These are phyloP conservation scores for Ricinus communis DNA, from an alignment of 345 rosid genomes.

Conservation along the genomic window DNA sequence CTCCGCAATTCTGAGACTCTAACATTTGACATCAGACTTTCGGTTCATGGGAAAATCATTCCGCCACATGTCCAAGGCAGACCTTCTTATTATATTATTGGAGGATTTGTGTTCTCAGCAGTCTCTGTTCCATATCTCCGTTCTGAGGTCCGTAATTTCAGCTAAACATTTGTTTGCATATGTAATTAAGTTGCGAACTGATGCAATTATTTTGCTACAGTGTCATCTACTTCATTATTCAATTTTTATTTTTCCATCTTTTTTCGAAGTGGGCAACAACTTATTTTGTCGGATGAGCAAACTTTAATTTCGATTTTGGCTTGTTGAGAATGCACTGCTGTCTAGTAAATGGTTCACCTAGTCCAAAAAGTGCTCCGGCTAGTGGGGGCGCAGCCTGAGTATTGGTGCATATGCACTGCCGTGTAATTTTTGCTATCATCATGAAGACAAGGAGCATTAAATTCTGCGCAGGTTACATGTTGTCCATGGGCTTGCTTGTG, in stretches of 20 bases:
- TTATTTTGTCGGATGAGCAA: too few relatives aligned
- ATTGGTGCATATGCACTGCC: too few relatives aligned
- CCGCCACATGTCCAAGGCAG: conserved; percentile 77
- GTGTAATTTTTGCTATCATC: not conserved
- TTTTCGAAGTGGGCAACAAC: too few relatives aligned
- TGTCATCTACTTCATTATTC: not conserved
- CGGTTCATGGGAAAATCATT: conserved; percentile 75
- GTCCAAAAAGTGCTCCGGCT: too few relatives aligned
- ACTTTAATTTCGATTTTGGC: too few relatives aligned
- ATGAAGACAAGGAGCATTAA: not conserved
- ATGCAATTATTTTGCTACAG: not conserved
- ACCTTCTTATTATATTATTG: conserved; percentile 85
- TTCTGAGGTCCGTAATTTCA: conserved; percentile 61
- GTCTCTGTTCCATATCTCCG: conserved; percentile 93
- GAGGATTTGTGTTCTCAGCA: conserved; percentile 87
- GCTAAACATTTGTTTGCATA: not conserved
- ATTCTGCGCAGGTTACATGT: too few relatives aligned
- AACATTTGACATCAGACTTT: conserved; percentile 72
- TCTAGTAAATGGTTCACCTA: too few relatives aligned
- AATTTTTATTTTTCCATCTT: too few relatives aligned
- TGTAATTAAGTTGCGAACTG: not conserved
- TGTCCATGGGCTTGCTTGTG: too few relatives aligned
- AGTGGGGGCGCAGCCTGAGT: too few relatives aligned
- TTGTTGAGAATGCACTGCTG: not conserved
- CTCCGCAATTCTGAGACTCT: conserved; percentile 65